Evolutionary conservation across 2,329 filamentous ascomycete species (phyloP).

Genomic region (Cordyceps militaris): DNA sequence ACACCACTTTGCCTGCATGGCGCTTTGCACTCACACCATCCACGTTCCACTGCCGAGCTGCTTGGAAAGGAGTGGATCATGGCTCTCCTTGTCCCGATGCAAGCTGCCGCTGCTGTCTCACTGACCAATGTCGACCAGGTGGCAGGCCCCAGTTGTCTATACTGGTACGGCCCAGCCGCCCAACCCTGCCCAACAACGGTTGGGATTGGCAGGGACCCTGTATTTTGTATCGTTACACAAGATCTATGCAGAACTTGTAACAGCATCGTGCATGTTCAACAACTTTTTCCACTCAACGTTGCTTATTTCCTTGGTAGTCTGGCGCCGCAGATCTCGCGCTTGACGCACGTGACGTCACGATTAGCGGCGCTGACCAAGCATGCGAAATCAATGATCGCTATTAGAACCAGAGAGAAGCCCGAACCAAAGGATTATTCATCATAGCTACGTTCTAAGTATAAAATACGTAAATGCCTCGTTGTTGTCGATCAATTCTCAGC

Average conservation of each 20-base stretch:
- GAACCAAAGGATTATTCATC: neutral
- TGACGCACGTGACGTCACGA: slow-evolving; percentile 4
- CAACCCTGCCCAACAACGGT: neutral
- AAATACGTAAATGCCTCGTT: neutral
- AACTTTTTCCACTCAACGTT: neutral
- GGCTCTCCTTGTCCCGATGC: neutral
- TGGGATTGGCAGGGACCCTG: neutral
- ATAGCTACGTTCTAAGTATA: neutral
- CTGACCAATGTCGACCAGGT: neutral
- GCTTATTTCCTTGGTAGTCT: neutral
- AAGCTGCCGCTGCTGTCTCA: neutral
- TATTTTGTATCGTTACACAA: neutral
- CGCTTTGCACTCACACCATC: neutral
- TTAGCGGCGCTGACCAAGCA: neutral
- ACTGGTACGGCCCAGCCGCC: neutral
- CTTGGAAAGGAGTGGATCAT: neutral
- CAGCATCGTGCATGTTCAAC: neutral
- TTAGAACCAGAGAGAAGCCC: neutral
- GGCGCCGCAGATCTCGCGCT: neutral
- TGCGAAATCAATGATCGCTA: neutral
- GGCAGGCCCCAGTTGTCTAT: neutral
- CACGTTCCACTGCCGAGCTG: neutral
- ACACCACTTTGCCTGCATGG: neutral
- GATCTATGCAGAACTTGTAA: neutral
- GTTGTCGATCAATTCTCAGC: neutral